Conservation (phyloP, 768 basidiomycete species). For the Lyophyllum atratum region DNA sequence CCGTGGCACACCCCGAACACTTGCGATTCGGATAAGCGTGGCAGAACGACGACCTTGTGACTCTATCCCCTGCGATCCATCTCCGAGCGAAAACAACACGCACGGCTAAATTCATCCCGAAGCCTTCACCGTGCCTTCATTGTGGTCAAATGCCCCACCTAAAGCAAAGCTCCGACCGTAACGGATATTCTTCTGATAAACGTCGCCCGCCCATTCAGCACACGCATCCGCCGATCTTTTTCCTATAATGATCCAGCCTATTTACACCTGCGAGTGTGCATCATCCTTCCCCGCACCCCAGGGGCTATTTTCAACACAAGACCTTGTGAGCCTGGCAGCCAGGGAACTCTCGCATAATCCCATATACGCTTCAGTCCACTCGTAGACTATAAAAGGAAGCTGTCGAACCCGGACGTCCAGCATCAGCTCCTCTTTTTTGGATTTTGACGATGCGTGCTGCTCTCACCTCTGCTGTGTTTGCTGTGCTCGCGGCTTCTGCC, state of each 20-base stretch:
- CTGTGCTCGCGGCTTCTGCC: conserved; percentile 24
- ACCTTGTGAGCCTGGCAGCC: neutral
- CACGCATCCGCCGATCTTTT: conserved; percentile 11
- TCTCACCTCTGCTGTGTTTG: conserved; percentile 10
- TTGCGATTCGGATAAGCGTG: too few relatives aligned
- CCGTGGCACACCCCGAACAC: too few relatives aligned
- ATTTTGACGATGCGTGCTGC: conserved; percentile 6
- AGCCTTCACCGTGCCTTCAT: neutral
- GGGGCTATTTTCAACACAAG: neutral
- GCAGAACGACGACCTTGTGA: neutral
- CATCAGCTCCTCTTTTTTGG: neutral
- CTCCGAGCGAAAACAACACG: neutral
- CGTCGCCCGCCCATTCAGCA: conserved; percentile 3
- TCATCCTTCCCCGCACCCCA: neutral
- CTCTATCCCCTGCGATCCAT: neutral
- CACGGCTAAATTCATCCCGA: neutral
- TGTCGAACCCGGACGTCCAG: conserved; percentile 4
- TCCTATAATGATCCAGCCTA: conserved; percentile 13
- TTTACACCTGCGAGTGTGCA: neutral
- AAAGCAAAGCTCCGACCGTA: neutral
- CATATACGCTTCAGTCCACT: neutral
- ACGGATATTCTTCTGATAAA: conserved; percentile 19
- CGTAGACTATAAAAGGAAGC: neutral
- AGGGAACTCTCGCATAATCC: neutral
- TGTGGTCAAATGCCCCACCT: too few relatives aligned